A percentile compares a stretch with the other conserved stretches of the same genome.
phyloP scores from a whole-genome alignment of 2,329 filamentous ascomycete species.

The Raffaelea arxii region DNA sequence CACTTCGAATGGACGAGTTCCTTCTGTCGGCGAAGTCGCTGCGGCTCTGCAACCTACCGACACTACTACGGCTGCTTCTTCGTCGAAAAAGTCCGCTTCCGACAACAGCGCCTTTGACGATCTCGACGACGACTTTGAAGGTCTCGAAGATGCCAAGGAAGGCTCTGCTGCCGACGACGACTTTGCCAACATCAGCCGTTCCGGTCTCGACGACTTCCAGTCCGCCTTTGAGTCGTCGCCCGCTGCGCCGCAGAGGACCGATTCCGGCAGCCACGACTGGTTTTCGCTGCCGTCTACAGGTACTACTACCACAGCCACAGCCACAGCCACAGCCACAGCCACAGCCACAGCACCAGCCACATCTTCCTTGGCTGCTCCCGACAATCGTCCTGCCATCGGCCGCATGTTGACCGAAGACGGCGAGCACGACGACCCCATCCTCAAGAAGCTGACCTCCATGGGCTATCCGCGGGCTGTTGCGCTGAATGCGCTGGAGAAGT shows the following conservation, averaged over 20 bases:
- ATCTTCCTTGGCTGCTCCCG: constrained; percentile 14
- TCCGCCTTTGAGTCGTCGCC: constrained; percentile 68
- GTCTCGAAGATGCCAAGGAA: constrained; percentile 76
- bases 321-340: constrained; percentile 14
- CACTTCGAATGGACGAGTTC: neutral
- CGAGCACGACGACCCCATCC: constrained; percentile 80
- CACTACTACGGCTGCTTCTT: constrained; percentile 8
- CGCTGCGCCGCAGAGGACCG: constrained; percentile 32
- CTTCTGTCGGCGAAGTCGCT: neutral
- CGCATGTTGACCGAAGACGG: constrained; percentile 63
- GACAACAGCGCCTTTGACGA: constrained; percentile 44
- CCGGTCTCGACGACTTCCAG: constrained; percentile 69
- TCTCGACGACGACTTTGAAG: constrained; percentile 72
- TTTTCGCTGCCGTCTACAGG: constrained; percentile 45
- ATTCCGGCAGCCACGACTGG: constrained; percentile 41
- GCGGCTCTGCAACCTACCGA: neutral
- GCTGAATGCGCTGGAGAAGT: constrained; percentile 77
- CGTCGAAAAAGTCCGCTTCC: neutral
- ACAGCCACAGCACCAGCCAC: constrained; percentile 11
- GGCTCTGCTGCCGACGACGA: constrained; percentile 71
- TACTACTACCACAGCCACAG: constrained; percentile 61
- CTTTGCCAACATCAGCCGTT: constrained; percentile 64
- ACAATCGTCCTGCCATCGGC: constrained; percentile 28
- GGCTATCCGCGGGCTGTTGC: constrained; percentile 70
- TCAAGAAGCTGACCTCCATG: constrained; percentile 85